phyloP scores from a whole-genome alignment of 2,329 filamentous ascomycete genomes.

The Biscogniauxia sp. region DNA sequence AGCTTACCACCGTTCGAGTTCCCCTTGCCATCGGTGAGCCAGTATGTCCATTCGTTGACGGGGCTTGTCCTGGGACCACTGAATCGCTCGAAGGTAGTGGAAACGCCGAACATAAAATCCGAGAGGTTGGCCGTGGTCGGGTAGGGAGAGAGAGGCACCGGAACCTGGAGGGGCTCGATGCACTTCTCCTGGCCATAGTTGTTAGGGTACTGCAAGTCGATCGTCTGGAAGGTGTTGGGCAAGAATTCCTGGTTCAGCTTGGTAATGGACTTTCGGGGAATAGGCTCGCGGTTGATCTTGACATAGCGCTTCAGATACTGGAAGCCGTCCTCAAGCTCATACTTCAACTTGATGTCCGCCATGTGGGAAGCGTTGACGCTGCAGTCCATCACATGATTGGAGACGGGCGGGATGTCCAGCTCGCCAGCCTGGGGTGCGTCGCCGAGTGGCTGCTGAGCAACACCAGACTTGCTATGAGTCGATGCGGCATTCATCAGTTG shows the following conservation, averaged over 20 bases:
- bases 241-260: constrained; percentile 48
- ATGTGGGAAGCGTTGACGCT: constrained; percentile 47
- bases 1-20: constrained; percentile 57
- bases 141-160: constrained; percentile 49
- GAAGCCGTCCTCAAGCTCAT: constrained; percentile 48
- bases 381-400: constrained; percentile 46
- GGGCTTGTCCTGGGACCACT: constrained; percentile 50
- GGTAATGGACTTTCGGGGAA: constrained; percentile 51
- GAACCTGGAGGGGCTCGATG: constrained; percentile 47
- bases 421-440: constrained; percentile 25
- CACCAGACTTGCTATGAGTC: constrained; percentile 32
- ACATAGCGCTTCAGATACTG: constrained; percentile 57
- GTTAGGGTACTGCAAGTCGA: constrained; percentile 45
- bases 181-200: constrained; percentile 43
- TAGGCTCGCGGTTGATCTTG: constrained; percentile 48
- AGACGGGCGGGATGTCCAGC: constrained; percentile 33
- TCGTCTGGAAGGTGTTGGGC: constrained; percentile 43
- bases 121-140: constrained; percentile 52
- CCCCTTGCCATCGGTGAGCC: constrained; percentile 56
- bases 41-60: constrained; percentile 58
- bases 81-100: constrained; percentile 56
- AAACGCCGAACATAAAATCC: constrained; percentile 59
- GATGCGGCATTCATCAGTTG: constrained; percentile 41
- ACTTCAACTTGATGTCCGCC: constrained; percentile 43
- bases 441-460: constrained; percentile 31